Conservation (phyloP, 352 stramenopile species). For the Pythium aristosporum region DNA sequence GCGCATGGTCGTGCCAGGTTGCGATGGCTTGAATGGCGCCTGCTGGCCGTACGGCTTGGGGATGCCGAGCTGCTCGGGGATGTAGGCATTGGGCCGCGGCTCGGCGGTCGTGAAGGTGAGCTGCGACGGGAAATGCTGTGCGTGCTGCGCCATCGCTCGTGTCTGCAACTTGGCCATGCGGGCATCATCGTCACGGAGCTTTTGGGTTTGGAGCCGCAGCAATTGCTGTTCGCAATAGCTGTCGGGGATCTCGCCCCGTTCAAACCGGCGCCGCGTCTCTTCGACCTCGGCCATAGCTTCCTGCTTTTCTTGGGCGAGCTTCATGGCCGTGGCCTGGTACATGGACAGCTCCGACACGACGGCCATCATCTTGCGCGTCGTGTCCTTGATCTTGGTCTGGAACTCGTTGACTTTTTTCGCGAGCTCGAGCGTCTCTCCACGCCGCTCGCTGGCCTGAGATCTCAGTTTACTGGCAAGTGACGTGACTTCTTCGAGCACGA, state of each 20-base stretch:
- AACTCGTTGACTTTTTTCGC: conserved; percentile 91
- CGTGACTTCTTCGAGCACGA: conserved; percentile 93
- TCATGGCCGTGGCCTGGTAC: conserved; percentile 94
- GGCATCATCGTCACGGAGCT: conserved; percentile 47
- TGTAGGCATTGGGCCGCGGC: conserved; percentile 92
- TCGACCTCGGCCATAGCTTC: conserved; percentile 65
- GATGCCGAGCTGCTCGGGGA: conserved; percentile 91
- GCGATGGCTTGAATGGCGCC: conserved; percentile 91
- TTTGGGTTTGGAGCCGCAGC: conserved; percentile 55
- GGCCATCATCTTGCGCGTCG: conserved; percentile 94
- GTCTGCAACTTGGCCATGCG: conserved; percentile 45
- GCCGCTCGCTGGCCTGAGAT: conserved; percentile 66
- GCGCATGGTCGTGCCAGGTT: conserved; percentile 89
- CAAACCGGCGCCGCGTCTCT: conserved; percentile 51
- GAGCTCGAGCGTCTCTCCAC: conserved; percentile 77
- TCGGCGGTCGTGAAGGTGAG: conserved; percentile 89
- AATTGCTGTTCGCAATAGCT: conserved; percentile 78
- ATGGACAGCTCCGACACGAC: conserved; percentile 93
- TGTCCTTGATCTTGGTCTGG: conserved; percentile 88
- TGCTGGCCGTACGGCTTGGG: conserved; percentile 91
- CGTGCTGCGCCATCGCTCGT: conserved; percentile 40
- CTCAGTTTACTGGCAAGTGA: conserved; percentile 85
- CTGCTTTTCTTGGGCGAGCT: conserved; percentile 92
- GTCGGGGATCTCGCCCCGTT: conserved; percentile 73
- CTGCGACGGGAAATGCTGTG: conserved; percentile 65